Evolutionary conservation across 2,329 filamentous ascomycete species (phyloP), one percentile per base, ranked within the genome.

Genomic region (Phialophora expanda): DNA sequence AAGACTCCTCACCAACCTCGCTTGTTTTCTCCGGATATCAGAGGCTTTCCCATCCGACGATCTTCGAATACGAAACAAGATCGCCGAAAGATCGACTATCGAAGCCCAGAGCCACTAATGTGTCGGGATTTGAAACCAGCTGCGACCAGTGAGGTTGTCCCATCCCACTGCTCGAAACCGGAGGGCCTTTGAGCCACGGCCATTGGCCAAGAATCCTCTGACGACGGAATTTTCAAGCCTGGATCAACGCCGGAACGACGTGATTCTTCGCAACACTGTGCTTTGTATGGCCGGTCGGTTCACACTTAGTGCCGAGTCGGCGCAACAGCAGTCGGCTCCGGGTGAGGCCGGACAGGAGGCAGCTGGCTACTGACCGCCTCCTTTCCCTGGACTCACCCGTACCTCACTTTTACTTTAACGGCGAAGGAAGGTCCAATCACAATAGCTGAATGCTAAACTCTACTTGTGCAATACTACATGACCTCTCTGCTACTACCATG

Each of bases 51-150:
- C 24, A 51, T 51, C 48, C 48, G 48, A 28, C 48, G 48, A 51
- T 51, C 48, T 2, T 51, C 48, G 24, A 14, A 51, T 26, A 28
- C 48, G 48, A 51, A 51, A 28, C 48, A 51, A 24, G 48, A 51
- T 28, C 12, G 48, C 20, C 20, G 11, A 28, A 51, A 12, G 48
- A 28, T 51, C 14, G 48, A 22, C 48, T 26, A 26, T 24, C 17
- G 44, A 48, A 11, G n/a, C 2, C 17, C 11, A 48, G 44, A n/a
- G 7, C 17, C 20, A 48, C 20, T 12, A 11, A 51, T 12, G 20
- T 4, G 20, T 51, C 48, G 20, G 20, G 20, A 4, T 51, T 24
- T 51, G 48, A 51, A 26, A 51, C 48, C 22, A 5, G 24, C 12
- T 51, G 34, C 34, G 34, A 41, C 34, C 34, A 41, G 12, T 44